Conservation (phyloP, 306 rosid genomes). For the Aeschynomene evenia region DNA sequence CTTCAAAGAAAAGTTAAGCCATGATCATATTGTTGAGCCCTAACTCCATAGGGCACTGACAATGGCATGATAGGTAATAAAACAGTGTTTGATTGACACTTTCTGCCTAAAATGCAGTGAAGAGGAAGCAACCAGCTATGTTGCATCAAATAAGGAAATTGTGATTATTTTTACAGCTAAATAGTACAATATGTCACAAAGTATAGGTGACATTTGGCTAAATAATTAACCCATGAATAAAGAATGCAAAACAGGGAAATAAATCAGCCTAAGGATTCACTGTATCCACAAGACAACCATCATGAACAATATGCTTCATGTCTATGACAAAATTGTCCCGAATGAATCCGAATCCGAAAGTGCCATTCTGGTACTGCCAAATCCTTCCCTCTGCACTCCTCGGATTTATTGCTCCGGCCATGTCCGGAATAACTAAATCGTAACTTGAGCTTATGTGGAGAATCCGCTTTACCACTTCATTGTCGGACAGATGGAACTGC, state of each 20-base stretch:
- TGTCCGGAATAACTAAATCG: slow-evolving; percentile 64
- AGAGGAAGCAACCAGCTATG: not conserved
- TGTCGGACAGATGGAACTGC: slow-evolving; percentile 37
- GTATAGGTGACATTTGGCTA: slow-evolving; percentile 39
- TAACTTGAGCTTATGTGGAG: slow-evolving; percentile 70
- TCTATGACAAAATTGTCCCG: slow-evolving; percentile 74
- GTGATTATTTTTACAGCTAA: slow-evolving; percentile 26
- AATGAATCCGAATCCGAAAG: slow-evolving; percentile 88
- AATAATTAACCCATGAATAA: slow-evolving; percentile 34
- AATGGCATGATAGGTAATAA: slow-evolving; percentile 1
- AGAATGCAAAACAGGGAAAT: slow-evolving; percentile 1
- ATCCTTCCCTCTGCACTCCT: slow-evolving; percentile 76
- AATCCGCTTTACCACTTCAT: slow-evolving; percentile 52
- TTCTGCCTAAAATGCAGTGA: not conserved
- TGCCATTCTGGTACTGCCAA: slow-evolving; percentile 80
- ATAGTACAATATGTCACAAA: slow-evolving; percentile 27
- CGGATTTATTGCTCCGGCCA: slow-evolving; percentile 50
- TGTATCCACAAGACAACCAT: slow-evolving; percentile 62
- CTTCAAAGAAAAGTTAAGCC: not conserved
- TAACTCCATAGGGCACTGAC: not conserved
- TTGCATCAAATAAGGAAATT: not conserved
- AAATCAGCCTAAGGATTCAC: slow-evolving; percentile 41
- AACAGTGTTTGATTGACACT: not conserved
- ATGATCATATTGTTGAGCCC: not conserved
- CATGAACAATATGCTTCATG: slow-evolving; percentile 59